Percentiles rank a stretch among this genome's conserved stretches.
Evolutionary conservation across 129 eudicot species (phyloP).

Genomic region (Sambucus nigra): DNA sequence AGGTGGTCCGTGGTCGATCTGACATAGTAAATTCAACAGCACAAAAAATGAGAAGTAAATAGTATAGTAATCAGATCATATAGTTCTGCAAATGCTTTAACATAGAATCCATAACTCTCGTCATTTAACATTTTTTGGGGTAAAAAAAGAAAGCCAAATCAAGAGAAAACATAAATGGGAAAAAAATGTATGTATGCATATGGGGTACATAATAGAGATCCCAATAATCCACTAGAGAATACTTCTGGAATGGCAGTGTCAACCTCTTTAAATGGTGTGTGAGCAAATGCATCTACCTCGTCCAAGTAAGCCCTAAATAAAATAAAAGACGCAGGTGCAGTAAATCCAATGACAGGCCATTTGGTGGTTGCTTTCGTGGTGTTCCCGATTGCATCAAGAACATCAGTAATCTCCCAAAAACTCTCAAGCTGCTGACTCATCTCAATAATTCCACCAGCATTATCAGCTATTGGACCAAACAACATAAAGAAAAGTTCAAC

Average conservation of each 20-base stretch:
- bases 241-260: slow-evolving; percentile 98
- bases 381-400: slow-evolving; percentile 96
- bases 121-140: too few species aligned
- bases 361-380: slow-evolving; percentile 98
- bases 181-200: too few species aligned
- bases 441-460: slow-evolving; percentile 99
- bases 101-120: too few species aligned
- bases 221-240: slow-evolving; percentile 85
- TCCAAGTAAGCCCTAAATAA: slow-evolving; percentile 98
- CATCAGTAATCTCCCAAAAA: slow-evolving; percentile 85
- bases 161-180: too few species aligned
- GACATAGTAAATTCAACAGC: too few species aligned
- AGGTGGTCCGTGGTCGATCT: too few species aligned
- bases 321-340: slow-evolving; percentile 96
- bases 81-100: too few species aligned
- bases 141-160: too few species aligned
- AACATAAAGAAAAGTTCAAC: slow-evolving; percentile 82
- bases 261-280: slow-evolving; percentile 69
- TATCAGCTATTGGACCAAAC: slow-evolving; percentile 99
- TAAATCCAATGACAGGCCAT: slow-evolving; percentile 96
- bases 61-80: too few species aligned
- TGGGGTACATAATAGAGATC: too few species aligned
- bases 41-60: too few species aligned
- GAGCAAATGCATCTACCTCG: slow-evolving; percentile 87
- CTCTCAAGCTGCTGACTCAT: slow-evolving; percentile 99